Evolutionary conservation across 495 filamentous ascomycete genomes (phyloP), one percentile per base, ranked within the genome.

Genomic region (Tuber microsphaerosporum): DNA sequence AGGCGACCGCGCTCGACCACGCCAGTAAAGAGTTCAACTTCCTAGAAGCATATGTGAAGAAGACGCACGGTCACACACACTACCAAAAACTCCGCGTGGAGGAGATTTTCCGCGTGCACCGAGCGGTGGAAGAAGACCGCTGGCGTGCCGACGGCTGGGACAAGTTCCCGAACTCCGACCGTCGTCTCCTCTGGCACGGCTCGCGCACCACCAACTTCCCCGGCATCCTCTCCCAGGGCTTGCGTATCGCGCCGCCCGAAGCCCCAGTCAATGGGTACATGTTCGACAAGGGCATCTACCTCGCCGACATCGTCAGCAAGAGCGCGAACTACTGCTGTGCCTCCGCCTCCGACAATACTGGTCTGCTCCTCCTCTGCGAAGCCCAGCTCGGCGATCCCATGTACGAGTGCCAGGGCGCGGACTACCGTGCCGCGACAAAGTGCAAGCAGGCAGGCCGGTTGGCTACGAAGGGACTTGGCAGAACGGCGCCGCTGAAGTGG

Each of bases 241-340:
- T 97, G 12, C 91, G 92, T 16, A 96, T 97, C 74, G 93, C 93
- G 0, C 93, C 93, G 0, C 92, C 92, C 0, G 92, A 94, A 82
- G 92, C 92, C 0, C 93, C 92, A 2, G 89, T 90, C 4, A 88
- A 86, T 70, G 93, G 93, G 0, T 93, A 94, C 84, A 90, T 89
- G 86, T 96, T 95, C 77, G 93, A 91, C 77, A 94, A 95, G 82
- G 94, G 93, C n/a, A 89, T 97, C 68, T 97, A 97, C 82, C 86
- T 97, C 2, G 93, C 94, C 19, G 94, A 97, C 80, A 92, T 92
- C 89, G 70, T 87, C 76, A 88, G 85, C 82, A 92, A 94, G 83
- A 93, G 91, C 7, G 92, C 93, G 34, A 88, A 89, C 76, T 97
- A 96, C 84, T 95, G 92, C 82, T 87, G 83, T 73, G 75, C 87